Conservation (phyloP, 306 rosid genomes). For the Betula pendula region DNA sequence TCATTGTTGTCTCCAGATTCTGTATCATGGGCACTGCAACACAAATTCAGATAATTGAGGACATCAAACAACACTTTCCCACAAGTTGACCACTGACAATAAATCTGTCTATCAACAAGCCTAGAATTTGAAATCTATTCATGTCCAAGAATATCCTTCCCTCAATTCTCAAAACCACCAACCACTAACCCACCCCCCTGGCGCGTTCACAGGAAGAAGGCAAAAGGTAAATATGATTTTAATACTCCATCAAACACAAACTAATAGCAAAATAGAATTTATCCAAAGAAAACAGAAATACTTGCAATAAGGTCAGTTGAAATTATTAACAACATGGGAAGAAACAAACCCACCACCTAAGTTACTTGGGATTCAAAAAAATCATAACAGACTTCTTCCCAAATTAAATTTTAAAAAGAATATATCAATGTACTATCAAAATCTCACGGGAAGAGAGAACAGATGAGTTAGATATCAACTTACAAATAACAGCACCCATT, state of each 20-base stretch:
- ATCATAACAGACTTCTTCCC: not conserved
- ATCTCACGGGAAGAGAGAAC: not conserved
- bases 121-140: not conserved
- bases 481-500: conserved; percentile 78
- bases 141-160: not conserved
- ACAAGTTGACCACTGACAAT: too few relatives aligned
- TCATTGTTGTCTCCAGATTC: conserved; percentile 76
- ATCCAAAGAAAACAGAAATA: too few relatives aligned
- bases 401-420: not conserved
- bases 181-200: too few relatives aligned
- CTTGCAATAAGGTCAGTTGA: not conserved
- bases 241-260: too few relatives aligned
- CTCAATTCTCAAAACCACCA: too few relatives aligned
- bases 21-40: conserved; percentile 96
- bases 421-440: not conserved
- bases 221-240: too few relatives aligned
- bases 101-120: not conserved
- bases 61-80: not conserved
- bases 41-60: not conserved
- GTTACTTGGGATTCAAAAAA: not conserved
- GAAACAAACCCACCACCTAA: not conserved
- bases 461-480: conserved; percentile 28
- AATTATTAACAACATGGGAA: not conserved
- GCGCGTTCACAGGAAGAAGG: too few relatives aligned
- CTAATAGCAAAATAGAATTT: too few relatives aligned